A percentile compares a stretch with the other conserved stretches of the same genome.
phyloP scores from a whole-genome alignment of 768 basidiomycete genomes.

The Lentinula sp. region DNA sequence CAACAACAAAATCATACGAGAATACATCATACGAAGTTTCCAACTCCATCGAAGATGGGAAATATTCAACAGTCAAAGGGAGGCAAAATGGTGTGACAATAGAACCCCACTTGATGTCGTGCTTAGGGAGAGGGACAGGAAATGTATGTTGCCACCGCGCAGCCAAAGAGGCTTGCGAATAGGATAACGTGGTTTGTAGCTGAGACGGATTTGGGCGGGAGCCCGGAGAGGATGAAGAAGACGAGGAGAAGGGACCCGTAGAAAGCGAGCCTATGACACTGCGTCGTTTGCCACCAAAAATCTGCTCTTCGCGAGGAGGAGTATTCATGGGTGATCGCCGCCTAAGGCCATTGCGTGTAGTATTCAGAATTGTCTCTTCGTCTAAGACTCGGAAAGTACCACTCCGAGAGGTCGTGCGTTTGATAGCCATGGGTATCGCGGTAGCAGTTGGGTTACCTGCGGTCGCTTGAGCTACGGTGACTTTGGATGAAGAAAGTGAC shows the following conservation, averaged over 20 bases:
- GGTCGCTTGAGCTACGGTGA: slow-evolving; percentile 23
- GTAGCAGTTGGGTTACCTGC: slow-evolving; percentile 16
- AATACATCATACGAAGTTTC: slow-evolving; percentile 75
- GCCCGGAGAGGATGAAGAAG: slow-evolving; percentile 43
- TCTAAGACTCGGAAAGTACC: slow-evolving; percentile 41
- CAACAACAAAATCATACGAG: slow-evolving; percentile 84
- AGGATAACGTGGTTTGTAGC: slow-evolving; percentile 49
- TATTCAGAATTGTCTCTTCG: slow-evolving; percentile 42
- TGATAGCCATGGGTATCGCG: slow-evolving; percentile 38
- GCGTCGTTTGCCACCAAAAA: slow-evolving; percentile 46
- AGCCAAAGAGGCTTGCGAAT: slow-evolving; percentile 68
- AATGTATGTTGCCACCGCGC: slow-evolving; percentile 88
- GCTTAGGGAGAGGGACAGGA: slow-evolving; percentile 64
- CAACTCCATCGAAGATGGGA: slow-evolving; percentile 71
- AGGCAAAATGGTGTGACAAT: slow-evolving; percentile 82
- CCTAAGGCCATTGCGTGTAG: slow-evolving; percentile 35
- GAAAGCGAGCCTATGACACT: slow-evolving; percentile 26
- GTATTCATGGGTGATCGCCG: slow-evolving; percentile 63
- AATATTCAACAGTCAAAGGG: slow-evolving; percentile 86
- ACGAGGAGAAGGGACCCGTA: slow-evolving; percentile 29
- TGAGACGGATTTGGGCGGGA: slow-evolving; percentile 62
- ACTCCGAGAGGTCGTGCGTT: slow-evolving; percentile 21
- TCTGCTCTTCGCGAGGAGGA: slow-evolving; percentile 65
- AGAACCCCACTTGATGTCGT: slow-evolving; percentile 89
- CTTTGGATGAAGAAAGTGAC: slow-evolving; percentile 27